Percentiles rank a stretch among this genome's conserved stretches.
These are phyloP conservation scores for Paramecium pentaurelia DNA, from an alignment of 73 alveolate species.

Conservation along the genomic window DNA sequence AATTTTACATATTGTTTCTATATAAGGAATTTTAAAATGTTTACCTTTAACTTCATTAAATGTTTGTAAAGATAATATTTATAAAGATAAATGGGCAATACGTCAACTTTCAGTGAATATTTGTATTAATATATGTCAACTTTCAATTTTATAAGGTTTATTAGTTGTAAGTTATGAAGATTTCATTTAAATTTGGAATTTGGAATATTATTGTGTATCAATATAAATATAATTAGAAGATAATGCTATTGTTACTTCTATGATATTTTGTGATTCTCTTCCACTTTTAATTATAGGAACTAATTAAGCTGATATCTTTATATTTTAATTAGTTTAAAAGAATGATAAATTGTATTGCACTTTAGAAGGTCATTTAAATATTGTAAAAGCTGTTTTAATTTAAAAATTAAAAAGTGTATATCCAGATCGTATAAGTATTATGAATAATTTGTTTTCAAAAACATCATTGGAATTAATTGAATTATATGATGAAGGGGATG, in stretches of 20 bases:
- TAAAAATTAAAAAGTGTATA: background rate
- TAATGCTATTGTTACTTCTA: background rate
- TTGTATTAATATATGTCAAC: background rate
- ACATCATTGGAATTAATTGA: background rate
- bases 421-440: background rate
- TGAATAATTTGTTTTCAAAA: background rate
- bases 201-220: conserved; percentile 27
- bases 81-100: conserved; percentile 11
- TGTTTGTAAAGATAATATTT: conserved; percentile 20
- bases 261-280: conserved; percentile 10
- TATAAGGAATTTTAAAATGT: background rate
- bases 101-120: background rate
- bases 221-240: conserved; percentile 30
- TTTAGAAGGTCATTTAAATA: conserved; percentile 15
- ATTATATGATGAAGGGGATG: conserved; percentile 27
- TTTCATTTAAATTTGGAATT: conserved; percentile 26
- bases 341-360: background rate
- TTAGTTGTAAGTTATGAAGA: conserved; percentile 5
- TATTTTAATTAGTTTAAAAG: background rate
- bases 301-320: conserved; percentile 12
- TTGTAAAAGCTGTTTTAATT: background rate
- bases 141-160: background rate
- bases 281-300: conserved; percentile 3
- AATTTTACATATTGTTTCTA: background rate
- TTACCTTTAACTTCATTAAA: background rate